Evolutionary conservation across 192 early-diverging fungal species (phyloP), one percentile per base, ranked within the genome.

Genomic region (Pilaira anomala): DNA sequence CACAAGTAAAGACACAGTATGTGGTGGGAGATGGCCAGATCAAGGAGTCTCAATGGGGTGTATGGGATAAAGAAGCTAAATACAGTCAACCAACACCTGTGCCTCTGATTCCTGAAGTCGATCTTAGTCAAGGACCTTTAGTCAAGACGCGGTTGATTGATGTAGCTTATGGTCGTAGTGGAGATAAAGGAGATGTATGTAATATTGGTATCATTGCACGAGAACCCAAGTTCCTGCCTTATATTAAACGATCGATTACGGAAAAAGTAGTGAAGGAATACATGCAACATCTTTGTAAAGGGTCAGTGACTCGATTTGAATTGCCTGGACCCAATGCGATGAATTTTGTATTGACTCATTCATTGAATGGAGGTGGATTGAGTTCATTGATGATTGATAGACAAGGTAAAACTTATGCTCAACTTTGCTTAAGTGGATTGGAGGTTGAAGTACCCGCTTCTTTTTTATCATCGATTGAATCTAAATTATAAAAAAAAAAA

Each of bases 351-450:
- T 56, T 84, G 18, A 87, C 85, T 9, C 80, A 75, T 39, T 75
- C 80, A 26, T 51, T 87, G 25, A 84, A 84, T 21, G 85, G 85
- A 5, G 85, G 85, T 48, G 85, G 85, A 3, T 62, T 87, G 24
- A 78, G 80, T 45, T 84, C 84, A 1, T 39, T 87, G 58, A 68
- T 77, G 24, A 66, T 86, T 60, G 85, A 87, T 77, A 73, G 79
- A 39, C 85, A 87, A 55, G 85, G 85, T 55, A 87, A 87, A 61
- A 86, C 85, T 8, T 87, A 78, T 70, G 85, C 80, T 16, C 85
- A 87, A 66, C 78, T 85, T 73, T 61, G 85, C 19, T 57, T 87
- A 4, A 76, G 73, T 42, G 69, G 65, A 0, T 50, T 77, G 46
- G 80, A 78, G 41, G 68, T 87, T 36, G 76, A 81, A 44, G 72